Evolutionary conservation across 805 yeast genomes (phyloP), one percentile per base, ranked within the genome.

Genomic region (Lachancea quebecensis): DNA sequence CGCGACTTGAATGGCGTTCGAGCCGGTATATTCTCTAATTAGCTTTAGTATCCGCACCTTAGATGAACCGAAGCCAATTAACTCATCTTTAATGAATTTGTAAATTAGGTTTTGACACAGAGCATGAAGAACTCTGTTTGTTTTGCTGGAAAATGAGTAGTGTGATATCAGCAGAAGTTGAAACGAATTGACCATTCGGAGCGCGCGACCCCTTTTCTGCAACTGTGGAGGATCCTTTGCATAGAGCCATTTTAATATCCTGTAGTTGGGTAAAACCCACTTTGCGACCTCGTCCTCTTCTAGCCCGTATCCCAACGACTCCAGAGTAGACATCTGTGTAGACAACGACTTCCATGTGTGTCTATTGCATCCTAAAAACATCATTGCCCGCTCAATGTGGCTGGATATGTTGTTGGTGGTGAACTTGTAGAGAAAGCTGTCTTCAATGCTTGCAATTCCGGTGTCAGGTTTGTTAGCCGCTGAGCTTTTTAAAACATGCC

Each of bases 111-210:
- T n/a, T 15, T 44, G 42, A 34, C 39, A 33, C n/a, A 44, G 2
- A 15, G n/a, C 39, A 10, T 27, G 17, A 2, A 25, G 25, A 2
- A 36, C n/a, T 10, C 28, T 27, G 34, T 25, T 44, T 8, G 14
- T 32, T 17, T 33, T 35, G 15, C 29, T 42, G 10, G 48, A 27
- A 34, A 18, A 48, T 21, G 55, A 44, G 41, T 45, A 47, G 38
- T 51, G 50, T 1, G 63, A 58, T 1, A 53, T 35, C 12, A 58
- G 15, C 8, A 58, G 21, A 6, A 46, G 30, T 36, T 60, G 59
- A n/a, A 57, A 50, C 29, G 56, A 51, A 10, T 45, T 36, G 10
- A 44, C 43, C 11, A 57, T 29, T n/a, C 42, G 48, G 3, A 32
- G 25, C 9, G 47, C 28, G 11, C n/a, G 18, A 2, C 27, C 17